Conservation (phyloP, 1,284 basidiomycete species). For the Golubevia pallescens region DNA sequence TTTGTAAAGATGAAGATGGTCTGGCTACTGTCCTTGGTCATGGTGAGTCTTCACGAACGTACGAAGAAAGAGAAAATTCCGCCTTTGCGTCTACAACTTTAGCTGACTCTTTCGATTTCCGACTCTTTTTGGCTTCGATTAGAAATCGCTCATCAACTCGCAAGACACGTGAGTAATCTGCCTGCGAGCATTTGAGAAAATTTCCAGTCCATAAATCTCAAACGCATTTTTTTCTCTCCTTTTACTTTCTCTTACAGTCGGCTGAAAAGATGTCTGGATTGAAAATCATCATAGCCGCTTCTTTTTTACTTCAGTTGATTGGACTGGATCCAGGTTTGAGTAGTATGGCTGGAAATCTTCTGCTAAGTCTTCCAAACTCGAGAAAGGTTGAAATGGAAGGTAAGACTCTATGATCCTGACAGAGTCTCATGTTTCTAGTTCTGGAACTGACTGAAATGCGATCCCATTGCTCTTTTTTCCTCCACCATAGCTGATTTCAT, state of each 20-base stretch:
- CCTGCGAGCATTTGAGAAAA: too few species aligned
- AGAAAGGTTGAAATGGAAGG: conserved; percentile 50
- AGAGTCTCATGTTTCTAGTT: too few species aligned
- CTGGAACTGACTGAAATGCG: too few species aligned
- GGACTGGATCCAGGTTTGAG: conserved; percentile 12
- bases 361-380: conserved; percentile 56
- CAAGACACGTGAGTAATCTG: conserved; percentile 33
- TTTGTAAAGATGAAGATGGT: conserved; percentile 41
- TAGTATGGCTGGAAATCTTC: conserved; percentile 31
- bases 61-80: too few species aligned
- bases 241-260: not conserved
- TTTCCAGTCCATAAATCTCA: too few species aligned
- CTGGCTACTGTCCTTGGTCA: conserved; percentile 60
- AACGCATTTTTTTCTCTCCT: too few species aligned
- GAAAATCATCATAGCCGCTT: conserved; percentile 39
- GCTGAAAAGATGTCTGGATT: conserved; percentile 58
- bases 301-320: conserved; percentile 17
- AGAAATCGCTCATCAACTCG: conserved; percentile 51
- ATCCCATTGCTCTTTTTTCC: too few species aligned
- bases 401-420: conserved; percentile 31
- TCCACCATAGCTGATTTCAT: conserved; percentile 14
- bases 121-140: not conserved
- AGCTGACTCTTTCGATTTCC: too few species aligned
- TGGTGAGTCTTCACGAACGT: conserved; percentile 29
- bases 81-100: too few species aligned